A percentile compares a stretch with the other conserved stretches of the same genome.
phyloP scores from a whole-genome alignment of 1,284 basidiomycete genomes.

The Austroboletus niveus region DNA sequence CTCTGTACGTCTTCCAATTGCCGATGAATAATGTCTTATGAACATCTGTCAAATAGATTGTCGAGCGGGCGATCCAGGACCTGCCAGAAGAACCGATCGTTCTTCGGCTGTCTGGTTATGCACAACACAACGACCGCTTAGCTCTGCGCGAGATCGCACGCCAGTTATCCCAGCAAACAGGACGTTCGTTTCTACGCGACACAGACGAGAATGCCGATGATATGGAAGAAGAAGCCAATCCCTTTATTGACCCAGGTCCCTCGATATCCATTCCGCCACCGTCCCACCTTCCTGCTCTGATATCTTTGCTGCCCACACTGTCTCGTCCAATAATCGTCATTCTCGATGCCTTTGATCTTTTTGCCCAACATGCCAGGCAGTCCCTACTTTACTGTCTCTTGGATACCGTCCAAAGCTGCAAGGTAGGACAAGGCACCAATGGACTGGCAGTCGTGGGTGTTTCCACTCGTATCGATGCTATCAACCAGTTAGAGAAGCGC shows the following conservation, averaged over 20 bases:
- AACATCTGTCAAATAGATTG: slow-evolving; percentile 41
- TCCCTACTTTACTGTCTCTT: slow-evolving; percentile 88
- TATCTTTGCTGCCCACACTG: slow-evolving; percentile 76
- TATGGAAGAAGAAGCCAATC: slow-evolving; percentile 37
- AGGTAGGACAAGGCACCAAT: slow-evolving; percentile 49
- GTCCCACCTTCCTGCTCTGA: slow-evolving; percentile 77
- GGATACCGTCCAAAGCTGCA: slow-evolving; percentile 74
- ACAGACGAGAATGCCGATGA: slow-evolving; percentile 34
- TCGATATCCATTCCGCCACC: slow-evolving; percentile 55
- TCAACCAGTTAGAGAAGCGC: slow-evolving; percentile 88
- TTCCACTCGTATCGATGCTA: slow-evolving; percentile 82
- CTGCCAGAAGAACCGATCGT: slow-evolving; percentile 59
- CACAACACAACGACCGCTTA: slow-evolving; percentile 80
- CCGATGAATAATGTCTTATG: slow-evolving; percentile 1
- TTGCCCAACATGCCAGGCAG: slow-evolving; percentile 85
- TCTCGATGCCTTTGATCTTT: slow-evolving; percentile 89
- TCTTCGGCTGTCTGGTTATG: slow-evolving; percentile 81
- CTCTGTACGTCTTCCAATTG: slow-evolving; percentile 47
- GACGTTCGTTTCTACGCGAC: slow-evolving; percentile 48
- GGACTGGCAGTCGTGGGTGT: slow-evolving; percentile 84
- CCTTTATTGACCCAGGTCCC: slow-evolving; percentile 37
- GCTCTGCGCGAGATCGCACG: slow-evolving; percentile 92
- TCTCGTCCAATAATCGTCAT: slow-evolving; percentile 78
- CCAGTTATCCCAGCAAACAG: slow-evolving; percentile 74
- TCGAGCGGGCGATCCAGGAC: slow-evolving; percentile 52